Percentiles rank a stretch among this genome's conserved stretches.
phyloP scores from a whole-genome alignment of 2,329 filamentous ascomycete species.

The Aspergillus candidus region DNA sequence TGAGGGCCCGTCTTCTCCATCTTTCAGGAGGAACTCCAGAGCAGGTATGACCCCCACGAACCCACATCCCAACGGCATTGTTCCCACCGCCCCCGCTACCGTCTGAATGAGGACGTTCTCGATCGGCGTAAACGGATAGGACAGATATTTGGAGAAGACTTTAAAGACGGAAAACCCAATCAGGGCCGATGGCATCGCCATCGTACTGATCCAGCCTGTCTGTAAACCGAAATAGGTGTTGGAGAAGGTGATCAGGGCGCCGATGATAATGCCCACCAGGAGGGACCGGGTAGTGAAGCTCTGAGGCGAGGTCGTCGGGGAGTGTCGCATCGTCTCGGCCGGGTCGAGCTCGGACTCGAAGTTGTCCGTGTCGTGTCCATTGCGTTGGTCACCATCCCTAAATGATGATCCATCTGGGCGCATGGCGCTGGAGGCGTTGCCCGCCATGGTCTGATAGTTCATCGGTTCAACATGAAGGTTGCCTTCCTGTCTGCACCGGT shows the following conservation, averaged over 20 bases:
- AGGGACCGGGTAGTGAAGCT: slow-evolving; percentile 85
- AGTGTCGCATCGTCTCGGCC: slow-evolving; percentile 3
- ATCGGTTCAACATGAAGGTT: slow-evolving; percentile 15
- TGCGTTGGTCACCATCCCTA: background rate
- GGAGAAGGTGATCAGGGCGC: slow-evolving; percentile 86
- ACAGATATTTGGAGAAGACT: slow-evolving; percentile 63
- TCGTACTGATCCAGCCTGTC: slow-evolving; percentile 75
- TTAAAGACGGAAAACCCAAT: slow-evolving; percentile 95
- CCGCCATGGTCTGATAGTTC: slow-evolving; percentile 33
- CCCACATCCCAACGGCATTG: slow-evolving; percentile 92
- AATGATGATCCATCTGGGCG: slow-evolving; percentile 6
- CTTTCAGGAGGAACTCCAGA: slow-evolving; percentile 74
- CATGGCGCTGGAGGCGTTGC: slow-evolving; percentile 16
- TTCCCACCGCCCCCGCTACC: slow-evolving; percentile 89
- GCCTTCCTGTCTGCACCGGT: background rate
- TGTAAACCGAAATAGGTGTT: slow-evolving; percentile 99
- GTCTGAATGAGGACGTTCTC: slow-evolving; percentile 97
- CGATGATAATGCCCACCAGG: slow-evolving; percentile 72
- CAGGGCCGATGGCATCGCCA: slow-evolving; percentile 94
- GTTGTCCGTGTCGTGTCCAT: background rate
- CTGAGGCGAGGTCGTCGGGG: slow-evolving; percentile 26
- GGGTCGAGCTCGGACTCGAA: background rate
- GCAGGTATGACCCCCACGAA: slow-evolving; percentile 94
- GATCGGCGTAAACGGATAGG: slow-evolving; percentile 81
- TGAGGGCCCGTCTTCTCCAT: slow-evolving; percentile 70